Evolutionary conservation across 441 rosid genomes (phyloP).

Genomic region (Sinapis alba): DNA sequence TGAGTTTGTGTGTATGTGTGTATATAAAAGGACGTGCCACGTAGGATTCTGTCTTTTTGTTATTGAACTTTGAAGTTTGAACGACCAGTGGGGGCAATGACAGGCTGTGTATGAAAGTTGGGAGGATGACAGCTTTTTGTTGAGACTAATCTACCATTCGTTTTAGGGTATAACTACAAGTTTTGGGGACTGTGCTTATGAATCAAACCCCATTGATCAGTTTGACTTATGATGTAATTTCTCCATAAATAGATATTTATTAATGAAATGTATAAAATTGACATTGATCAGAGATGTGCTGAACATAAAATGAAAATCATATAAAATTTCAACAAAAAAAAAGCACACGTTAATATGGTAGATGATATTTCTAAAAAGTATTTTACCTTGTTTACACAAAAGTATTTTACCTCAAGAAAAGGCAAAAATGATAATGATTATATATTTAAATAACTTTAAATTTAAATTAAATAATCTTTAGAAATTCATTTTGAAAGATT

Average conservation of each 20-base stretch:
- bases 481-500: no score
- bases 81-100: constrained; percentile 39
- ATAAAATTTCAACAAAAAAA: no score
- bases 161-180: constrained; percentile 8
- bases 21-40: constrained; percentile 18
- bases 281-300: background rate
- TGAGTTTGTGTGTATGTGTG: background rate
- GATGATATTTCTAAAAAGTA: no score
- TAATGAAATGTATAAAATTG: background rate
- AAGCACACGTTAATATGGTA: no score
- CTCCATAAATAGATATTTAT: background rate
- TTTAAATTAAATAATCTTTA: no score
- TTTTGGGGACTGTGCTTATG: constrained; percentile 19
- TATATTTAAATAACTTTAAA: no score
- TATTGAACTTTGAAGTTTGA: constrained; percentile 30
- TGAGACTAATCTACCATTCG: background rate
- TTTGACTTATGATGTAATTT: background rate
- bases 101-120: constrained; percentile 37
- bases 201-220: background rate
- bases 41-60: constrained; percentile 7
- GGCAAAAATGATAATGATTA: no score
- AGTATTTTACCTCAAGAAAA: no score
- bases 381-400: no score
- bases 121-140: constrained; percentile 34
- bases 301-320: background rate